These are phyloP conservation scores for Quercus tomentella DNA, from an alignment of 331 rosid species.

Conservation along the genomic window DNA sequence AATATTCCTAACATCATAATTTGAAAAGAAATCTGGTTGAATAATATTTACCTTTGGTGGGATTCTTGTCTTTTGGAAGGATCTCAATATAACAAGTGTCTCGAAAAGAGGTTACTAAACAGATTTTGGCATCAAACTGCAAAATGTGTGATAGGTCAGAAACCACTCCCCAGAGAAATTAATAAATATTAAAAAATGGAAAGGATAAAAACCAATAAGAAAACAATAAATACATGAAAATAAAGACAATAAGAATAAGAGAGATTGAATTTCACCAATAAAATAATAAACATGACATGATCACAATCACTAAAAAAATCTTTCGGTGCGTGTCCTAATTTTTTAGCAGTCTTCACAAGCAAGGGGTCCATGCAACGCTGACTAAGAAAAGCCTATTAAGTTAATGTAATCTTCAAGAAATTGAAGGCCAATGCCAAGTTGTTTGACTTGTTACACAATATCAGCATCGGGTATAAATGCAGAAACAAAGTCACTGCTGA, in stretches of 20 bases:
- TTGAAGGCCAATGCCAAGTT: too few species aligned
- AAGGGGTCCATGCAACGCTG: too few species aligned
- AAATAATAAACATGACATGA: neutral
- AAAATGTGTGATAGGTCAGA: conserved; percentile 34
- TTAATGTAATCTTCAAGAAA: too few species aligned
- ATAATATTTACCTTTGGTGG: conserved; percentile 54
- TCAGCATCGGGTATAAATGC: too few species aligned
- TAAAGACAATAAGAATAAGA: neutral
- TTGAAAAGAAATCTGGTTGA: too few species aligned
- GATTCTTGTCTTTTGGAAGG: conserved; percentile 71
- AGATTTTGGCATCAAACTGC: conserved; percentile 84
- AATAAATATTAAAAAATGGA: neutral
- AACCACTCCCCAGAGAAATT: conserved; percentile 6
- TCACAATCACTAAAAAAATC: neutral
- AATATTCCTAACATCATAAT: neutral
- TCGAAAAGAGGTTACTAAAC: conserved; percentile 86
- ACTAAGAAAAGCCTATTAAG: too few species aligned
- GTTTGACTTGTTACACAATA: too few species aligned
- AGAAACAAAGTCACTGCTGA: too few species aligned
- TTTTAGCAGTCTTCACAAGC: too few species aligned
- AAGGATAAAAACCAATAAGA: neutral
- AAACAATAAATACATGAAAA: neutral
- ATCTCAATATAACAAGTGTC: conserved; percentile 91
- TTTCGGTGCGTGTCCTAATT: too few species aligned
- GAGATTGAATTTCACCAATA: neutral